Conservation (phyloP, 176 grass and related monocot species). For the Dactylis glomerata region DNA sequence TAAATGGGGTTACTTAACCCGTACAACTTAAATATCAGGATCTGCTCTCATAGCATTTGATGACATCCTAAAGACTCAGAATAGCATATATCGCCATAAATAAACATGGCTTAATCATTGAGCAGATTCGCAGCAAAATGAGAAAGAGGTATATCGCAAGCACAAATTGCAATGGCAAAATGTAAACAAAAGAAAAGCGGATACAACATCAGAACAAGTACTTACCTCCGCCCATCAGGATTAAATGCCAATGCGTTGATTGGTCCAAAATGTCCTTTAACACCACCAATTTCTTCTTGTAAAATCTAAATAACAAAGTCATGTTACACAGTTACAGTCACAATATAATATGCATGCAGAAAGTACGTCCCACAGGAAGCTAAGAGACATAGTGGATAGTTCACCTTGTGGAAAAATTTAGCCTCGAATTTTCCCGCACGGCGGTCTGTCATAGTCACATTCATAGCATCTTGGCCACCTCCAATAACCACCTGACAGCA, state of each 20-base stretch:
- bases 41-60: constrained; percentile 24
- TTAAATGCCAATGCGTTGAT: constrained; percentile 88
- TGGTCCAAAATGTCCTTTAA: constrained; percentile 97
- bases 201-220: background rate
- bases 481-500: constrained; percentile 78
- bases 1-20: background rate
- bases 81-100: constrained; percentile 43
- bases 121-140: constrained; percentile 9
- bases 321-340: constrained; percentile 12
- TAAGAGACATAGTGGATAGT: background rate
- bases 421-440: constrained; percentile 94
- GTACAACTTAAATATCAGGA: background rate
- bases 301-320: constrained; percentile 47
- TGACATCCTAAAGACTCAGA: constrained; percentile 35
- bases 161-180: background rate
- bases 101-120: constrained; percentile 36
- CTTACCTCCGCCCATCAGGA: constrained; percentile 87
- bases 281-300: constrained; percentile 93
- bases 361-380: background rate
- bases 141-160: background rate
- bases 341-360: background rate
- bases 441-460: constrained; percentile 77
- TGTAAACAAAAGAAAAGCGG: constrained; percentile 2
- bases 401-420: constrained; percentile 85
- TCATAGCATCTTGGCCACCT: constrained; percentile 75